phyloP scores from a whole-genome alignment of 2,329 filamentous ascomycete species.

The Pseudogymnoascus sp. region DNA sequence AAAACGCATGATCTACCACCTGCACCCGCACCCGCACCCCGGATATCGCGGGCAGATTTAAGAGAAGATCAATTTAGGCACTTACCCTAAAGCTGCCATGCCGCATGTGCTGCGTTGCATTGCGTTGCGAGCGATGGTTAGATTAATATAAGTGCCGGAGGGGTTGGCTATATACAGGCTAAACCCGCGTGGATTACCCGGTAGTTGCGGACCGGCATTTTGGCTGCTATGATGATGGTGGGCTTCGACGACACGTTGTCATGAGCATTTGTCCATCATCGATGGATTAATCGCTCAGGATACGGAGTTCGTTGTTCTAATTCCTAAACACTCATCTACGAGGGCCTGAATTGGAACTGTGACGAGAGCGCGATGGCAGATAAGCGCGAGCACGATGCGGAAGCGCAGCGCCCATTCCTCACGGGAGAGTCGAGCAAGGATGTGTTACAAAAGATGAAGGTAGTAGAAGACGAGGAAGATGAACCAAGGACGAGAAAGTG shows the following conservation, averaged over 20 bases:
- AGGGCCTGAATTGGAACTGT: background rate
- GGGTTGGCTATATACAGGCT: constrained; percentile 4
- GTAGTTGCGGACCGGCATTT: background rate
- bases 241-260: background rate
- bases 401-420: background rate
- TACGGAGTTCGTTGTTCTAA: background rate
- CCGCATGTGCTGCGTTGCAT: background rate
- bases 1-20: background rate
- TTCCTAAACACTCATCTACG: background rate
- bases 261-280: background rate
- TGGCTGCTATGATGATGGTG: background rate
- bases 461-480: background rate
- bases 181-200: background rate
- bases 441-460: background rate
- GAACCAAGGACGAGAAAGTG: background rate
- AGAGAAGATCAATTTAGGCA: background rate
- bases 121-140: no score
- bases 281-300: background rate
- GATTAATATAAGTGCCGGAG: background rate
- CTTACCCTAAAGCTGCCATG: background rate
- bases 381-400: background rate
- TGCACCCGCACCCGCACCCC: background rate
- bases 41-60: background rate
- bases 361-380: background rate
- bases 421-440: background rate